Evolutionary conservation across 2,329 filamentous ascomycete species (phyloP).

Genomic region (Apiospora arundinis): DNA sequence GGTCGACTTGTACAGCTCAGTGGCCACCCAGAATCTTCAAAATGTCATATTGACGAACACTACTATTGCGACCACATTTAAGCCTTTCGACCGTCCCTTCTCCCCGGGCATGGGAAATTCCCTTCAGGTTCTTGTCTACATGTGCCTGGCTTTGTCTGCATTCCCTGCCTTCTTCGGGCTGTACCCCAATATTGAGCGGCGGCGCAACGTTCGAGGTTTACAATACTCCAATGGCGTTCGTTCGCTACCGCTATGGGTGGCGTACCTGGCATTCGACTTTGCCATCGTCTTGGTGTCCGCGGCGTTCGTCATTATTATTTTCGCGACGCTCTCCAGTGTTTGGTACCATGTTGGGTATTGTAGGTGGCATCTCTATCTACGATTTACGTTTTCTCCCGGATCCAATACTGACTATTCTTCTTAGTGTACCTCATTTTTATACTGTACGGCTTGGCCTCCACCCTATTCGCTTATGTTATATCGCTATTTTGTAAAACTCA

Average conservation of each 20-base stretch:
- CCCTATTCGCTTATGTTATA: constrained; percentile 78
- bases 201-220: constrained; percentile 79
- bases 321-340: constrained; percentile 65
- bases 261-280: constrained; percentile 84
- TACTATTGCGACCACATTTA: constrained; percentile 74
- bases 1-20: constrained; percentile 57
- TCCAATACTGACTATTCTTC: not conserved
- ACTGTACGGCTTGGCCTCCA: constrained; percentile 81
- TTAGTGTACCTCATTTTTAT: constrained; percentile 78
- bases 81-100: constrained; percentile 78
- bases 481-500: constrained; percentile 82
- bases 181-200: constrained; percentile 85
- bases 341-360: constrained; percentile 81
- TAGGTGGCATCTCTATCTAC: not conserved
- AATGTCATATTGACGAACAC: constrained; percentile 71
- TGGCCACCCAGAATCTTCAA: constrained; percentile 71
- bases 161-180: constrained; percentile 88
- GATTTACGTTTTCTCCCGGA: not conserved
- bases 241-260: constrained; percentile 81
- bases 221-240: constrained; percentile 93
- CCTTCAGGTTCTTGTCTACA: constrained; percentile 81
- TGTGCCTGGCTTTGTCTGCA: constrained; percentile 76
- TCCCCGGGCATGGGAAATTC: constrained; percentile 72
- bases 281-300: constrained; percentile 72
- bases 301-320: constrained; percentile 71